Percentiles rank a stretch among this genome's conserved stretches.
Conservation (phyloP, 805 yeast species). For the Cyberlindnera maclurae region DNA sequence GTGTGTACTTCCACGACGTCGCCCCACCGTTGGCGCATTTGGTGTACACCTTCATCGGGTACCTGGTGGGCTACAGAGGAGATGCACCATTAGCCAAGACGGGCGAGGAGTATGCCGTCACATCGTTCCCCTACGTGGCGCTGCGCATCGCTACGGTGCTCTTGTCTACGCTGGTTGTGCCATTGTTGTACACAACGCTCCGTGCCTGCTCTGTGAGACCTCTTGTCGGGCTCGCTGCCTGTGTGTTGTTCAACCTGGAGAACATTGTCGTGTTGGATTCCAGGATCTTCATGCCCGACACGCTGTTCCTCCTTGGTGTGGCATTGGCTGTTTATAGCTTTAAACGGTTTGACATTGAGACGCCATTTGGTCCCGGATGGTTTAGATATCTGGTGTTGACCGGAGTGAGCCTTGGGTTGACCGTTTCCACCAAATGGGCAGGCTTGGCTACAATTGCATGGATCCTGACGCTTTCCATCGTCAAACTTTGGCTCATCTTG, state of each 20-base stretch:
- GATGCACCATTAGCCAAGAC: conserved; percentile 13
- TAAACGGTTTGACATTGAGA: conserved; percentile 40
- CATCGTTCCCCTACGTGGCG: conserved; percentile 39
- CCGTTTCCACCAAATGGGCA: conserved; percentile 59
- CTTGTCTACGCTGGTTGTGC: conserved; percentile 45
- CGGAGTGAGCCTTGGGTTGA: conserved; percentile 45
- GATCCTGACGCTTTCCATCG: conserved; percentile 42
- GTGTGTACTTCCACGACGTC: conserved; percentile 60
- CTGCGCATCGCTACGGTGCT: conserved; percentile 53
- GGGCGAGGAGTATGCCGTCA: conserved; percentile 10
- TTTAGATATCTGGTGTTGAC: conserved; percentile 38
- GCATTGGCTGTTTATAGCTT: conserved; percentile 44
- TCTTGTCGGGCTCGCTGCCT: conserved; percentile 41
- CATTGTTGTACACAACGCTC: conserved; percentile 47
- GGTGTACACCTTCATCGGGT: conserved; percentile 47
- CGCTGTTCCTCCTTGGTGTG: conserved; percentile 37
- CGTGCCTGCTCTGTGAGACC: conserved; percentile 50
- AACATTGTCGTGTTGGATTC: conserved; percentile 53
- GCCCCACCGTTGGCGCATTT: conserved; percentile 68
- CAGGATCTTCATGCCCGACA: conserved; percentile 42
- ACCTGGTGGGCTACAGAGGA: conserved; percentile 46
- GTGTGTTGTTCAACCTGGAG: conserved; percentile 51
- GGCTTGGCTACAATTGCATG: conserved; percentile 65
- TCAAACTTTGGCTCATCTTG: conserved; percentile 53
- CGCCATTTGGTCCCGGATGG: conserved; percentile 47